Conservation (phyloP, 169 alveolate species). For the Cyclospora cayetanensis region DNA sequence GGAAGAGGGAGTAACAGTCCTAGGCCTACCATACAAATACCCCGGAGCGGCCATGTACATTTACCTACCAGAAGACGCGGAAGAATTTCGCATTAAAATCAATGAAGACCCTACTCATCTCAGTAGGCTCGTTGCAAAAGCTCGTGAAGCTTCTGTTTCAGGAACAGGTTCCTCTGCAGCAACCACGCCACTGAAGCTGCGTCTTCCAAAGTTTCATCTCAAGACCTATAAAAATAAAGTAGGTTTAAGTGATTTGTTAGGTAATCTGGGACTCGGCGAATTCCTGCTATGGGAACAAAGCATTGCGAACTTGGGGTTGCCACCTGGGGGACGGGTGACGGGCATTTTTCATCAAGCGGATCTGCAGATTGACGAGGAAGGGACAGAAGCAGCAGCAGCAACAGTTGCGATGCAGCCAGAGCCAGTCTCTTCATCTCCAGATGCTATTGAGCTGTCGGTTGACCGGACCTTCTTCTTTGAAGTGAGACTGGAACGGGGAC, state of each 20-base stretch:
- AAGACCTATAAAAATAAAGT: background rate
- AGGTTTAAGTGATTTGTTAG: background rate
- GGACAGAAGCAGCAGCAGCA: constrained; percentile 3
- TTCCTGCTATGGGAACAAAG: background rate
- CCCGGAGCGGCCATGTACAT: background rate
- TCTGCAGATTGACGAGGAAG: background rate
- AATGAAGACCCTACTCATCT: background rate
- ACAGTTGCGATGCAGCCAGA: no score
- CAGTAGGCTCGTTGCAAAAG: background rate
- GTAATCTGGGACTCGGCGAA: background rate
- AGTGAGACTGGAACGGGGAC: background rate
- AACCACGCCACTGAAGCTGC: background rate
- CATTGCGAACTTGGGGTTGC: background rate
- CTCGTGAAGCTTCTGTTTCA: background rate
- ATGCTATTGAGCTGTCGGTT: background rate
- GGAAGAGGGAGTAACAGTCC: background rate
- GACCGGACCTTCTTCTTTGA: background rate
- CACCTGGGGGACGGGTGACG: background rate
- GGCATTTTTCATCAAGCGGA: background rate
- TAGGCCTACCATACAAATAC: background rate
- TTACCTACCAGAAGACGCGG: background rate
- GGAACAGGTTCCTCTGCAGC: no score
- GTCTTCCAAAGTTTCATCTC: background rate
- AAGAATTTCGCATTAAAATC: background rate
- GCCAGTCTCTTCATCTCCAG: background rate